Evolutionary conservation across 352 stramenopile species (phyloP).

Genomic region (Phytophthora ohioensis): DNA sequence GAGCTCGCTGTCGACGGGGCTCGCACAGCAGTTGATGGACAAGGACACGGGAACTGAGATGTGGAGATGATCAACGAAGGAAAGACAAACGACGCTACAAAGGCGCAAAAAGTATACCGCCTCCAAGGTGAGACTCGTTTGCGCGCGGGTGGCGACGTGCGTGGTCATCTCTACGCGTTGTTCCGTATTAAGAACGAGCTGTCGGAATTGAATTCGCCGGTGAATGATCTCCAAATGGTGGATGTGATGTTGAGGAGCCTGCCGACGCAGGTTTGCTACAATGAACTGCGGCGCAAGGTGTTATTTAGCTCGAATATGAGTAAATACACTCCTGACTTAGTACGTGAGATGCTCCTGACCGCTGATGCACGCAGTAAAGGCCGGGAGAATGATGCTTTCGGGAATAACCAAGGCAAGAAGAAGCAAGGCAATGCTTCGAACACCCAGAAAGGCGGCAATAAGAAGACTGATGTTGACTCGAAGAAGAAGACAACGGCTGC

Average conservation of each 20-base stretch:
- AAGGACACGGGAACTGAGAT: conserved; percentile 5
- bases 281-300: too few species aligned
- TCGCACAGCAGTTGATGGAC: too few species aligned
- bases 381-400: too few species aligned
- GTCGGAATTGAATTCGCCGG: neutral
- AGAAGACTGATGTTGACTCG: neutral
- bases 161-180: neutral
- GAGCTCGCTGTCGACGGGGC: too few species aligned
- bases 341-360: too few species aligned
- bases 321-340: too few species aligned
- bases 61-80: conserved; percentile 3
- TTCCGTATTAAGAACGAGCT: conserved; percentile 10
- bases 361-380: too few species aligned
- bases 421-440: neutral
- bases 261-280: too few species aligned
- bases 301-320: too few species aligned
- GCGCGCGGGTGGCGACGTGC: neutral
- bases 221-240: conserved; percentile 21
- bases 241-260: conserved; percentile 7
- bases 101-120: conserved; percentile 6
- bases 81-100: neutral
- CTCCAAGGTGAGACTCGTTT: neutral
- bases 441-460: neutral
- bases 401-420: too few species aligned
- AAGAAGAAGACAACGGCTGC: neutral